These are phyloP conservation scores for Phytophthora vignae DNA, from an alignment of 352 stramenopile genomes.

Conservation along the genomic window DNA sequence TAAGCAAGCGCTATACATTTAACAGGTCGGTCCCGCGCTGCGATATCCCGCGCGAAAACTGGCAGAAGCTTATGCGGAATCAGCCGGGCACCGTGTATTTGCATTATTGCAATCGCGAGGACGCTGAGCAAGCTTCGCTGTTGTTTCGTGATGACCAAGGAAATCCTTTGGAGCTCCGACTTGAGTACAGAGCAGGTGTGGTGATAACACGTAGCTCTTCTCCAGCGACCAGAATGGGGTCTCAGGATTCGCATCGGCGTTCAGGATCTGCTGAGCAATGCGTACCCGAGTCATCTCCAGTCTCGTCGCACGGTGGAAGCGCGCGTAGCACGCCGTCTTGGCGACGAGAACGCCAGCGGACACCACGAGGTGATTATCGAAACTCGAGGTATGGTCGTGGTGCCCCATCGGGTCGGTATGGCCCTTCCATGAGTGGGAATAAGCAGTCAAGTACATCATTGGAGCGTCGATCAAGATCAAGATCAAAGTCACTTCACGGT, in stretches of 20 bases:
- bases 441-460: slow-evolving; percentile 17
- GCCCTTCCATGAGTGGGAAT: slow-evolving; percentile 15
- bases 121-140: slow-evolving; percentile 47
- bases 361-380: slow-evolving; percentile 13
- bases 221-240: neutral
- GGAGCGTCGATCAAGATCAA: slow-evolving; percentile 27
- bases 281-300: slow-evolving; percentile 26
- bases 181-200: slow-evolving; percentile 49
- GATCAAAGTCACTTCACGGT: neutral
- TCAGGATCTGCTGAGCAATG: slow-evolving; percentile 50
- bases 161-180: slow-evolving; percentile 44
- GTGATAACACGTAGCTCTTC: slow-evolving; percentile 38
- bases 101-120: slow-evolving; percentile 67
- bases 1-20: slow-evolving; percentile 61
- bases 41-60: slow-evolving; percentile 67
- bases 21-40: slow-evolving; percentile 58
- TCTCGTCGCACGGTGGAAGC: slow-evolving; percentile 26
- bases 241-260: slow-evolving; percentile 20
- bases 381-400: slow-evolving; percentile 18
- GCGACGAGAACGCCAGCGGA: slow-evolving; percentile 23
- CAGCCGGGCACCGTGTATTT: slow-evolving; percentile 45
- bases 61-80: slow-evolving; percentile 57
- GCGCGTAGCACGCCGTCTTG: slow-evolving; percentile 21
- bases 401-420: slow-evolving; percentile 11
- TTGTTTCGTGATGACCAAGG: slow-evolving; percentile 55